Evolutionary conservation across 352 stramenopile genomes (phyloP).

Genomic region (Thalassiosira hispida): DNA sequence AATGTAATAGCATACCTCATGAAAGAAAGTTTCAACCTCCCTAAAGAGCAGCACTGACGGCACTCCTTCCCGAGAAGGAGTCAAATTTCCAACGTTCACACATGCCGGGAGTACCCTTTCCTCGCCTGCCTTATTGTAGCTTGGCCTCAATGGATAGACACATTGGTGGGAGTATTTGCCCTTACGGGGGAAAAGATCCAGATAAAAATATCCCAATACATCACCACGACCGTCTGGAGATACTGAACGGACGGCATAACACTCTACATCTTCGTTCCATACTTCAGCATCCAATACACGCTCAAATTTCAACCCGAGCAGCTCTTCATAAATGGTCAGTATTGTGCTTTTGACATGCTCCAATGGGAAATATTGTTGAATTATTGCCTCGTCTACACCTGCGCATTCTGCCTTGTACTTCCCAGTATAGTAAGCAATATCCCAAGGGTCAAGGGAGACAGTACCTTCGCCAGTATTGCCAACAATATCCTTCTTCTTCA

Average conservation of each 20-base stretch:
- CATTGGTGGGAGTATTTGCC: slow-evolving; percentile 51
- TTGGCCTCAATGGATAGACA: slow-evolving; percentile 37
- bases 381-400: slow-evolving; percentile 38
- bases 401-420: slow-evolving; percentile 25
- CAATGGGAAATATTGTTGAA: slow-evolving; percentile 36
- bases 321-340: slow-evolving; percentile 31
- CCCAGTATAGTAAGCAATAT: slow-evolving; percentile 39
- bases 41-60: slow-evolving; percentile 36
- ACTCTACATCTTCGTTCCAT: slow-evolving; percentile 46
- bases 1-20: slow-evolving; percentile 9
- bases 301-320: slow-evolving; percentile 33
- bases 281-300: slow-evolving; percentile 23
- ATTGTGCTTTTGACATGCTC: slow-evolving; percentile 36
- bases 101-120: slow-evolving; percentile 26
- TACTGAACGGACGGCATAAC: slow-evolving; percentile 24
- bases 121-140: not conserved
- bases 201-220: slow-evolving; percentile 35
- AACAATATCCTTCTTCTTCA: slow-evolving; percentile 24
- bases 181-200: slow-evolving; percentile 38
- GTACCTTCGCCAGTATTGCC: not conserved
- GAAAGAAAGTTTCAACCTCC: slow-evolving; percentile 53
- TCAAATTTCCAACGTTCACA: slow-evolving; percentile 45
- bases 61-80: slow-evolving; percentile 5
- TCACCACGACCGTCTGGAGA: not conserved
- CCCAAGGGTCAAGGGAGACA: slow-evolving; percentile 32